These are phyloP conservation scores for Hypsizygus marmoreus DNA, from an alignment of 768 basidiomycete species.

Conservation along the genomic window DNA sequence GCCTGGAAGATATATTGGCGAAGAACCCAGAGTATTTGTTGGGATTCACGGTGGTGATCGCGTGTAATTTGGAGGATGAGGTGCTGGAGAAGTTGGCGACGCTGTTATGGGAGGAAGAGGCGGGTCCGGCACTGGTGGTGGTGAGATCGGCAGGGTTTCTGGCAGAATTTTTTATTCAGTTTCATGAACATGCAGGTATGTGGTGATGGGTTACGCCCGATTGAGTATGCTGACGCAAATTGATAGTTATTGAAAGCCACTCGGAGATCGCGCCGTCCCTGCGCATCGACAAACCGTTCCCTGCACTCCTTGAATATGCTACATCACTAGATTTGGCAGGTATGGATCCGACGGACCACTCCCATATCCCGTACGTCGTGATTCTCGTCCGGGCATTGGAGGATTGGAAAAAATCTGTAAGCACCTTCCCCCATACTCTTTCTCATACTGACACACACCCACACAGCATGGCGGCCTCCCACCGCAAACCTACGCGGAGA, in stretches of 20 bases:
- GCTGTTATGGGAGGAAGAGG: slow-evolving; percentile 67
- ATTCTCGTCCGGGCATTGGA: slow-evolving; percentile 84
- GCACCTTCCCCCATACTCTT: slow-evolving; percentile 21
- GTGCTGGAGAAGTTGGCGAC: slow-evolving; percentile 60
- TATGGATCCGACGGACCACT: slow-evolving; percentile 89
- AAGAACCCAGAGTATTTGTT: slow-evolving; percentile 53
- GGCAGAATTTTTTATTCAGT: slow-evolving; percentile 86
- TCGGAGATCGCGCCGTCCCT: slow-evolving; percentile 74
- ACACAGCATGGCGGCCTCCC: slow-evolving; percentile 65
- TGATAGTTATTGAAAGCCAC: slow-evolving; percentile 86
- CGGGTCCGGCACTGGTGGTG: slow-evolving; percentile 67
- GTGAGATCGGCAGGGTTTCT: slow-evolving; percentile 89
- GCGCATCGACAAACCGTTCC: slow-evolving; percentile 89
- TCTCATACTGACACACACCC: neutral
- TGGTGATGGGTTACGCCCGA: slow-evolving; percentile 7
- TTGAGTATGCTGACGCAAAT: too few relatives aligned
- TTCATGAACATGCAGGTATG: slow-evolving; percentile 84
- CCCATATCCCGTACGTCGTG: slow-evolving; percentile 87
- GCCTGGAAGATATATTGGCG: slow-evolving; percentile 60
- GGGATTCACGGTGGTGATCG: slow-evolving; percentile 79
- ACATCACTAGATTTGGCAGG: slow-evolving; percentile 67
- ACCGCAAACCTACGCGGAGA: slow-evolving; percentile 63
- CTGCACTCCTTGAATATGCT: slow-evolving; percentile 74
- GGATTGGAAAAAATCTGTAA: slow-evolving; percentile 77
- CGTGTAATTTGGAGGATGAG: slow-evolving; percentile 70